Evolutionary conservation across 352 stramenopile genomes (phyloP), one percentile per base, ranked within the genome.

Genomic region (Halophytophthora polymorphica): DNA sequence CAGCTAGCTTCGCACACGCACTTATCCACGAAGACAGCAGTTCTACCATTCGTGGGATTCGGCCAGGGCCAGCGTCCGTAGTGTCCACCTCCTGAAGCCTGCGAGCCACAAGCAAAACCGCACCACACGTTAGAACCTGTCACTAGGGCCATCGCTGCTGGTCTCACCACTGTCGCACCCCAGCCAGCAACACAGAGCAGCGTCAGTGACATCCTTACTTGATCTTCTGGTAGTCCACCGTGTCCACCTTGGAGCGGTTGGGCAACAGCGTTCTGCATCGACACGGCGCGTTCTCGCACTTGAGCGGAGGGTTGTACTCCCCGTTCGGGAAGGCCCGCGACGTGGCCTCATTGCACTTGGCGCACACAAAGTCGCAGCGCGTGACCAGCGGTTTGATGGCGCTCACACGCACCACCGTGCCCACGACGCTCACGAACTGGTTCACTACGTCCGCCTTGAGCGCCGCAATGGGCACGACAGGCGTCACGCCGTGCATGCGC

Each of bases 71-170:
- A 7, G 94, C 71, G 55, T 84, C 74, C 29, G 95, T 93, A 34
- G 89, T 91, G 52, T 98, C 90, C 47, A 98, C 94, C 61, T 98
- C 92, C 61, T 96, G 59, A 64, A 93, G 60, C 71, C 88, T 77
- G 23, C 6, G 31, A 15, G 22, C 48, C 25, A 53, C 13, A 6
- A 50, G 25, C 7, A 6, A 34, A 2, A 25, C 12, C 22, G 13
- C 19, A 47, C 45, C 91, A 66, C 56, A 66, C 69, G 22, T 94
- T 63, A 58, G 86, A 71, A 69, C 83, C 70, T 15, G 71, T n/a
- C n/a, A n/a, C n/a, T n/a, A n/a, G n/a, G n/a, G n/a, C n/a, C n/a
- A n/a, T n/a, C n/a, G n/a, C n/a, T n/a, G n/a, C n/a, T n/a, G n/a
- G n/a, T n/a, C n/a, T 49, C 59, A 87, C 77, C 22, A 64, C 38